Conservation (phyloP, 108 stramenopile species). For the Schizochytrium sp. region DNA sequence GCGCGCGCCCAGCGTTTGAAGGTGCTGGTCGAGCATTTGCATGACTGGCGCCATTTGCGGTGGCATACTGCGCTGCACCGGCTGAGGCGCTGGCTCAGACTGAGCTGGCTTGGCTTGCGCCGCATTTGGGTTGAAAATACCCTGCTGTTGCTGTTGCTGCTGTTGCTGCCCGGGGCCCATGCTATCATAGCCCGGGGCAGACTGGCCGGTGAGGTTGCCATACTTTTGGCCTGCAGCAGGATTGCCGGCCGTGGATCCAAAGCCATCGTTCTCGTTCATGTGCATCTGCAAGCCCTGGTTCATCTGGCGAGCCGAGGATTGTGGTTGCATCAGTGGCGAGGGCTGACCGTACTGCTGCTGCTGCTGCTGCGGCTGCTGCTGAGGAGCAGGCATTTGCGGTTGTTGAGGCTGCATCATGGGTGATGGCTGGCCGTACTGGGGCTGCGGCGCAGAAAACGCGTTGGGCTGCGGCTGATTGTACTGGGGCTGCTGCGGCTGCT, state of each 20-base stretch:
- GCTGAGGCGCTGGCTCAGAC: background rate
- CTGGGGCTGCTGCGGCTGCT: background rate
- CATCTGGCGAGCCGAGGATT: background rate
- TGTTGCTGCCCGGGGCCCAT: background rate
- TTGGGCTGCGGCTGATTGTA: background rate
- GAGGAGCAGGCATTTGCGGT: background rate
- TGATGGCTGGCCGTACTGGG: too few relatives aligned
- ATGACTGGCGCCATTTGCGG: background rate
- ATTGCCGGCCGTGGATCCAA: slow-evolving; percentile 8
- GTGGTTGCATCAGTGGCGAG: background rate
- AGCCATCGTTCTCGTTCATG: background rate
- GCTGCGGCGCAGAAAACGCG: too few relatives aligned
- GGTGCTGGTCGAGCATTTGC: slow-evolving; percentile 9
- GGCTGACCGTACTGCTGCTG: background rate
- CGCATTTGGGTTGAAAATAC: background rate
- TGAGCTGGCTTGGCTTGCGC: background rate
- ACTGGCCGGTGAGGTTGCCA: background rate
- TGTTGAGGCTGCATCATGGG: background rate
- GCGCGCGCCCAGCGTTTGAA: background rate
- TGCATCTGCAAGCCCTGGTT: background rate
- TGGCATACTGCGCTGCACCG: background rate
- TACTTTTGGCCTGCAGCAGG: background rate
- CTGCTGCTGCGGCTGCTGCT: slow-evolving; percentile 22
- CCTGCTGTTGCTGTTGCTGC: slow-evolving; percentile 16
- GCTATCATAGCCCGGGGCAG: background rate